Base-by-base conservation (phyloP, 805 yeast species). In the Metschnikowia picachoensis region DNA sequence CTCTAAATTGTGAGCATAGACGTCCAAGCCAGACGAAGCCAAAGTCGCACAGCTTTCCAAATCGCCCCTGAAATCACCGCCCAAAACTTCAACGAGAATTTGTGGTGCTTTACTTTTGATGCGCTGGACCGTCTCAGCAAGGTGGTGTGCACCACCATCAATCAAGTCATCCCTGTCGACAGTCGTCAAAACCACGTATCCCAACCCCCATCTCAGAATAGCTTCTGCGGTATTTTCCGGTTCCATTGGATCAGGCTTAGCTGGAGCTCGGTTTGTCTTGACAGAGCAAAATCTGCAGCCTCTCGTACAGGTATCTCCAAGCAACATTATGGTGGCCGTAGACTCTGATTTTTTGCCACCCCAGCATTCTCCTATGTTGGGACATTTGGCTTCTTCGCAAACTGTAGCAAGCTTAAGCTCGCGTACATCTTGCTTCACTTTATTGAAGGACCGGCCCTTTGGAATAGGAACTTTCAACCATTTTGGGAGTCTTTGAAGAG, bases 331-430 rank as follows among this genome's bases (percentile, higher is more conserved):
- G 2, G 99, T 94, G 6, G 96, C 96, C 8, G 97, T 89, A 3
- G 99, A 97, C 52, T 89, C 92, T 7, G 92, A 80, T 64, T 91
- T 85, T 59, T 83, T 80, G 29, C 99, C 99, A 46, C 99, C 98
- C 99, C 99, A 94, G 68, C 99, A 94, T 65, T 94, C 99, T 43
- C 98, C 97, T 51, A 94, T 94, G 65, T 94, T 94, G n/a, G 99
- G 99, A 68, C 99, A 94, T 61, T 94, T 85, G 4, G 99, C 99
- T 61, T 94, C 99, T 67, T 94, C 98, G 68, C 99, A 94, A 29
- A 94, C 99, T 0, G 99, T 94, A 32, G 96, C 85, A 42, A 94
- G 72, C 53, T 89, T 88, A 49, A 94, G 72, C 48, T 95, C 97
- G 50, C 89, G 77, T 30, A 94, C 83, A 61, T 94, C 99, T 39